A percentile compares a stretch with the other conserved stretches of the same genome.
phyloP scores from a whole-genome alignment of 2,329 filamentous ascomycete genomes.

The Venturia aucupariae region DNA sequence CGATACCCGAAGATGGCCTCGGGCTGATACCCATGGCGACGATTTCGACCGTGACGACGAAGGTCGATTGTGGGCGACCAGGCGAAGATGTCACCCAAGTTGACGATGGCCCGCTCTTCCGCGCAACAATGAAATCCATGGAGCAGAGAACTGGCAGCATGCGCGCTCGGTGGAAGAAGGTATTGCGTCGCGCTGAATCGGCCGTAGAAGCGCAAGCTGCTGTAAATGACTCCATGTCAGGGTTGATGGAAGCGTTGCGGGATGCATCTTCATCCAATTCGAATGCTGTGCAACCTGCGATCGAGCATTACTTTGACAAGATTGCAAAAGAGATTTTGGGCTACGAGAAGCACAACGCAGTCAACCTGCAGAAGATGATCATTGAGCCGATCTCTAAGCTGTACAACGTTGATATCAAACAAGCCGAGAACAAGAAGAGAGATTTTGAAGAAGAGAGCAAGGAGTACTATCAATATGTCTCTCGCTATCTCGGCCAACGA shows the following conservation, averaged over 20 bases:
- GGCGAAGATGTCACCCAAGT: conserved; percentile 75
- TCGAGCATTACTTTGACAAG: conserved; percentile 97
- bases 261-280: conserved; percentile 87
- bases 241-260: conserved; percentile 75
- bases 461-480: conserved; percentile 94
- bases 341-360: conserved; percentile 78
- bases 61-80: conserved; percentile 75
- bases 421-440: conserved; percentile 90
- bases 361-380: conserved; percentile 81
- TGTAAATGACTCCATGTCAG: conserved; percentile 75
- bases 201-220: conserved; percentile 69
- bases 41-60: conserved; percentile 25
- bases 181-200: conserved; percentile 87
- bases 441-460: conserved; percentile 99
- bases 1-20: conserved; percentile 39
- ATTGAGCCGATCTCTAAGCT: conserved; percentile 89
- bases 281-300: conserved; percentile 90
- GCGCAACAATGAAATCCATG: conserved; percentile 90
- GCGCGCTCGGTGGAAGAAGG: conserved; percentile 89
- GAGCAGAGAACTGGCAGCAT: conserved; percentile 96
- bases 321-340: conserved; percentile 82
- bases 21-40: conserved; percentile 33
- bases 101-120: conserved; percentile 90
- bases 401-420: conserved; percentile 94
- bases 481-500: conserved; percentile 89